A percentile compares a stretch with the other conserved stretches of the same genome.
These are phyloP conservation scores for Megacollybia marginata DNA, from an alignment of 768 basidiomycete species.

Conservation along the genomic window DNA sequence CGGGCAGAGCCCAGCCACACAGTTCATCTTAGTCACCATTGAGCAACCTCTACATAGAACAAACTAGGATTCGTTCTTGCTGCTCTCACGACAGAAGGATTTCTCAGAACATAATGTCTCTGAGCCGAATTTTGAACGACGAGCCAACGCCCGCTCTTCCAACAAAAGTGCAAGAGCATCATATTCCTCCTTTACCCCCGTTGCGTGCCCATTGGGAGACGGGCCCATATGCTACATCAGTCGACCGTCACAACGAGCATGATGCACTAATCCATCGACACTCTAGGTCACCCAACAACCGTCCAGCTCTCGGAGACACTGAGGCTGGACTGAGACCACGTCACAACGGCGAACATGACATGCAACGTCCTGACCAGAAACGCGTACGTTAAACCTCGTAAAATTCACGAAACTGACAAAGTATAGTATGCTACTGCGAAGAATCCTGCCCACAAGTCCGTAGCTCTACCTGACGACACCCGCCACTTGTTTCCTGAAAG, in stretches of 20 bases:
- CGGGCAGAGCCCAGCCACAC: no score
- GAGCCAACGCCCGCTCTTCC: conserved; percentile 35
- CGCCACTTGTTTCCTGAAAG: conserved; percentile 16
- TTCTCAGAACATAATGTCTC: conserved; percentile 45
- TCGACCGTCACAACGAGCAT: neutral
- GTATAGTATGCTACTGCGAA: neutral
- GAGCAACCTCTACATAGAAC: no score
- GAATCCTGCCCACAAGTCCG: conserved; percentile 6
- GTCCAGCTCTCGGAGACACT: neutral
- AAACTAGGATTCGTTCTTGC: no score
- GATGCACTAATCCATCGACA: neutral
- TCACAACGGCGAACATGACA: neutral
- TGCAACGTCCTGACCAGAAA: conserved; percentile 20
- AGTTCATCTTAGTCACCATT: no score
- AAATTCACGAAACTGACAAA: no score
- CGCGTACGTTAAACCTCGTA: conserved; percentile 40
- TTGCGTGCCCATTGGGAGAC: neutral
- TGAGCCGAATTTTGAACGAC: conserved; percentile 76
- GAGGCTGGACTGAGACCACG: neutral
- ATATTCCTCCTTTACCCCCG: conserved; percentile 1
- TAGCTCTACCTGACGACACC: neutral
- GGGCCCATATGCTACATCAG: neutral
- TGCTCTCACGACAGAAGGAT: neutral
- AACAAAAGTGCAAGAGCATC: neutral
- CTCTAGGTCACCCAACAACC: conserved; percentile 1